Conservation (phyloP, 495 filamentous ascomycete species). For the Aspergillus hancockii region DNA sequence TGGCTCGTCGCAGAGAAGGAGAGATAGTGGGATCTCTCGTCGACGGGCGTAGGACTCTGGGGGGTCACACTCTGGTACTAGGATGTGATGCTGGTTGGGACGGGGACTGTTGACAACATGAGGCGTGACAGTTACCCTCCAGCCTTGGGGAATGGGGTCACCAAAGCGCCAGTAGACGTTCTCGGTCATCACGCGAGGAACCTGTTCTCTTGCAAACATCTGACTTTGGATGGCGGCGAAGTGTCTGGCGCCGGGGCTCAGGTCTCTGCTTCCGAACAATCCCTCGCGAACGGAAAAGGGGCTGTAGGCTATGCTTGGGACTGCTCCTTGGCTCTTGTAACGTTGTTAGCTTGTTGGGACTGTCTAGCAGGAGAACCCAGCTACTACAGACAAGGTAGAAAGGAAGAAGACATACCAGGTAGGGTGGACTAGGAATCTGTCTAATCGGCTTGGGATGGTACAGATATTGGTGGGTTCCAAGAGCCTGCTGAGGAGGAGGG, state of each 20-base stretch:
- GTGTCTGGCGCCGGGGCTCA: not conserved
- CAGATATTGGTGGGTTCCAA: not conserved
- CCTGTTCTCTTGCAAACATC: not conserved
- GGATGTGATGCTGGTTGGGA: not conserved
- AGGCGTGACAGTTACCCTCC: not conserved
- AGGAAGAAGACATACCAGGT: not conserved
- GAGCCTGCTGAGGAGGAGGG: not conserved
- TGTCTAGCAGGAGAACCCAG: not conserved
- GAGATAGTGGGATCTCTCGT: not conserved
- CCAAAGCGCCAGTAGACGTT: not conserved
- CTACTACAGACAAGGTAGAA: not conserved
- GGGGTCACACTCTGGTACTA: not conserved
- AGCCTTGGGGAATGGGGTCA: not conserved
- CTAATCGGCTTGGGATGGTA: not conserved
- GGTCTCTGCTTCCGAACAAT: not conserved
- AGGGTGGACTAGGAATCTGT: not conserved
- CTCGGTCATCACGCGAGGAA: not conserved
- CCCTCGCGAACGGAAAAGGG: not conserved
- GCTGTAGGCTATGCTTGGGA: not conserved
- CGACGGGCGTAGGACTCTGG: not conserved
- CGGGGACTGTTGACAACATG: not conserved
- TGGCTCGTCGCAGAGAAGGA: not conserved
- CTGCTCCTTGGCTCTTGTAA: not conserved
- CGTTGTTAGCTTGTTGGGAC: not conserved
- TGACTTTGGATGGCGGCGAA: not conserved